Base-by-base conservation (phyloP, 1,284 basidiomycete species). In the Erythrobasidium hasegawianum region DNA sequence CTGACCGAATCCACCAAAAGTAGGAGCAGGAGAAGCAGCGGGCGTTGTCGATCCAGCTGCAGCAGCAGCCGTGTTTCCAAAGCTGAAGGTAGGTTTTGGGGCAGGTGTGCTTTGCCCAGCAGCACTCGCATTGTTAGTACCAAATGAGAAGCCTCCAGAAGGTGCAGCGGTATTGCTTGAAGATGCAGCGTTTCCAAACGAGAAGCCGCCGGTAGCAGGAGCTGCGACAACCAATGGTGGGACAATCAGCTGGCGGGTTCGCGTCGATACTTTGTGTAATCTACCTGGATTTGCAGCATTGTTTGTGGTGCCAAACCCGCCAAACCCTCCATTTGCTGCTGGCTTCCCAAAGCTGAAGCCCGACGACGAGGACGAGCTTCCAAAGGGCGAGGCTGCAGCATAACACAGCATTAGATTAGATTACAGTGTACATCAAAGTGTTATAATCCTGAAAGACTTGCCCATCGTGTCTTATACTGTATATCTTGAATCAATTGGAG, bases 221-320 rank as follows among this genome's bases (percentile, higher is more conserved):
- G 67, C 20, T 9, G 56, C 39, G 2, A 50, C n/a, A n/a, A n/a
- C 53, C 40, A 10, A 41, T 47, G 43, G 16, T 7, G 16, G 4
- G 43, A 47, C 13, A 27, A 11, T 40, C 39, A 38, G 53, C 39
- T 33, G 33, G 33, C 33, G 4, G 11, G 4, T 33, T 11, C 43
- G 22, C 43, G 43, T 47, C 43, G 16, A n/a, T 16, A 47, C 14
- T 7, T 4, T 47, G 43, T n/a, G 43, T 18, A 18, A 22, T n/a
- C 3, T 70, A 27, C 10, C 71, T 22, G 62, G 73, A 56, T 75
- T 59, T 38, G 67, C 61, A 24, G 69, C 27, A 26, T 55, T 56
- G 47, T 47, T 38, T 3, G 57, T 52, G 4, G 16, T 16, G 4
- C 43, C 43, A 24, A 47, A 47, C 7, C 43, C 43, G 4, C 7